These are phyloP conservation scores for Mycena galopus DNA, from an alignment of 768 basidiomycete genomes.

Conservation along the genomic window DNA sequence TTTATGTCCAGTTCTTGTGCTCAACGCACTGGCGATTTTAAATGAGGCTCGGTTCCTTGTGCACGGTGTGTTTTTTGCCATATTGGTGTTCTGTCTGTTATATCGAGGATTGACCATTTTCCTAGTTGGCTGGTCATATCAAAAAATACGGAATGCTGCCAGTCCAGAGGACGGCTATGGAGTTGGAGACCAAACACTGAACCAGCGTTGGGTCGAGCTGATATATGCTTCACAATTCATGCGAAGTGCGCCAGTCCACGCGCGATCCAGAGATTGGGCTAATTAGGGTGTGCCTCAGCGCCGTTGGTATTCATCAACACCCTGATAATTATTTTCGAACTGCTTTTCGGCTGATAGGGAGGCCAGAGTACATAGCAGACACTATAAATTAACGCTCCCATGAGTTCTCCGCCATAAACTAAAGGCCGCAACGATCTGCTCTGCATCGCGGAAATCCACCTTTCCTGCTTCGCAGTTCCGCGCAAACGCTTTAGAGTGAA, in stretches of 20 bases:
- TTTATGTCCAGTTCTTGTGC: conserved; percentile 3
- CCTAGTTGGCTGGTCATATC: conserved; percentile 6
- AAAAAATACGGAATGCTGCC: neutral
- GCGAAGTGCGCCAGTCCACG: neutral
- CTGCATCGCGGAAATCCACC: conserved; percentile 9
- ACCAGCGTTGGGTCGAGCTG: neutral
- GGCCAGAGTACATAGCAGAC: no score
- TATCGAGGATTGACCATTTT: no score
- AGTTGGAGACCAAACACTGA: neutral
- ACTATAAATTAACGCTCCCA: neutral
- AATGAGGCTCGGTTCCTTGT: conserved; percentile 2
- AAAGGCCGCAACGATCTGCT: neutral
- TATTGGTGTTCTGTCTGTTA: no score
- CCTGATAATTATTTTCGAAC: no score
- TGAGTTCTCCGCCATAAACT: conserved; percentile 10
- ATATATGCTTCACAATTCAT: conserved; percentile 12
- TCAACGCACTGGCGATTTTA: conserved; percentile 7
- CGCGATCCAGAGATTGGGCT: neutral
- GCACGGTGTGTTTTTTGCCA: neutral
- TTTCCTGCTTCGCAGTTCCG: conserved; percentile 1
- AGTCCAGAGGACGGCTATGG: conserved; percentile 2
- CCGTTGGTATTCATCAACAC: neutral
- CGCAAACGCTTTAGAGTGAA: neutral
- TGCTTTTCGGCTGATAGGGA: neutral
- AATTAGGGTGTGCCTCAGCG: neutral